Evolutionary conservation across 2,329 filamentous ascomycete species (phyloP), one percentile per base, ranked within the genome.

Genomic region (Myriosclerotinia duriaeana): DNA sequence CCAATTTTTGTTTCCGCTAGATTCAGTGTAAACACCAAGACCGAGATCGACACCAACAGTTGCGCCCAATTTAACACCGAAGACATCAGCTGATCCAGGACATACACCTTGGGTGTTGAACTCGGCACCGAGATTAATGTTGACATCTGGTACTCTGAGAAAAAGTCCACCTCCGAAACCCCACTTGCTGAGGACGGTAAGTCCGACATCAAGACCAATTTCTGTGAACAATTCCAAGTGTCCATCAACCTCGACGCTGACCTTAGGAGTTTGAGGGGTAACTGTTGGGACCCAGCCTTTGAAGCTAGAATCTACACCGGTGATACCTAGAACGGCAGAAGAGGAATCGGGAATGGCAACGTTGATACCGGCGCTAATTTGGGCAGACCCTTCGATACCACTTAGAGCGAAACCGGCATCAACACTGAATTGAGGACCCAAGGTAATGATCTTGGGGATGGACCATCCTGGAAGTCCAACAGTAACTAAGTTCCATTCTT

Each of bases 91-190:
- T 46, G 64, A 65, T 12, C 54, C 64, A 36, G 54, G 20, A 26
- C 64, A 65, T 42, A 14, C 64, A 60, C 64, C 64, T 61, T 65
- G 64, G 26, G 64, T 60, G 46, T 65, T 65, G 9, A 65, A 65
- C 20, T 60, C 54, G 1, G 64, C 64, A 20, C 64, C 64, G 3
- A 65, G 64, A 26, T 60, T 22, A 20, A 65, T 30, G 2, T 52
- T 60, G 46, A 65, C 46, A 2, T 65, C 64, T 44, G 64, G 64
- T 4, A 65, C 22, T 44, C 17, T n/a, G 22, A 65, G 64, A 6
- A 53, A 65, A 6, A 65, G 17, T 61, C 64, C 64, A 61, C 44
- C 64, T 20, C 64, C 64, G 9, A 60, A 65, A 8, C 64, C 64
- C 9, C 34, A 65, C 20, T 65, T 65, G 14, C 46, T 38, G 22